Evolutionary conservation across 495 filamentous ascomycete genomes (phyloP), one percentile per base, ranked within the genome.

Genomic region (Annulohypoxylon stygium): DNA sequence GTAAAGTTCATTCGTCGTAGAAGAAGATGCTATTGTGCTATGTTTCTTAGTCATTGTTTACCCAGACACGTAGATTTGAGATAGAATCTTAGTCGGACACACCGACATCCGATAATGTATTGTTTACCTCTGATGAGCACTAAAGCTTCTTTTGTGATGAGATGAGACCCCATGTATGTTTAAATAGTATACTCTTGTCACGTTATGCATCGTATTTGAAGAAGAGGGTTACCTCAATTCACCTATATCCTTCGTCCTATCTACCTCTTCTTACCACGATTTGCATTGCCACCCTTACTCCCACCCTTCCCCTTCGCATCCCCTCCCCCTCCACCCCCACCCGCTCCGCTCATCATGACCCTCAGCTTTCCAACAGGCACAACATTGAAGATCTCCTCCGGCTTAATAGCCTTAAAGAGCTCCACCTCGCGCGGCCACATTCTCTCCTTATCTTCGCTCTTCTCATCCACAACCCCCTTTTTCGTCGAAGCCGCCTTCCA

Each of bases 311-410:
- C 73, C 37, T 74, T 74, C 37, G 61, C 50, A 55, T 73, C 64
- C 11, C 39, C 36, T 2, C 39, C 36, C 0, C 83, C 84, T 39
- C 82, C 84, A 45, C 82, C 85, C 2, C 82, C 84, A 7, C 87
- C 87, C 33, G 78, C 78, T 47, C 86, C 87, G 23, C 80, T 80
- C 80, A 90, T 86, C 88, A 97, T 91, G 25, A 98, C 89, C 76
- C 92, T 90, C 50, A 97, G 87, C 80, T 93, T 96, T n/a, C 90
- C 86, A 2, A 97, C 93, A 25, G 94, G 93, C 70, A 98, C 86
- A 7, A 87, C 85, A 71, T 94, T 94, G 55, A 92, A 87, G 54
- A 96, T 87, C 83, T 97, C 95, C 64, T 90, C 90, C 30, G 93
- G 90, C 77, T 93, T 94, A 84, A 93, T 88, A 1, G 84, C 89